Conservation (phyloP, 495 filamentous ascomycete species). For the Ascobolus immersus region DNA sequence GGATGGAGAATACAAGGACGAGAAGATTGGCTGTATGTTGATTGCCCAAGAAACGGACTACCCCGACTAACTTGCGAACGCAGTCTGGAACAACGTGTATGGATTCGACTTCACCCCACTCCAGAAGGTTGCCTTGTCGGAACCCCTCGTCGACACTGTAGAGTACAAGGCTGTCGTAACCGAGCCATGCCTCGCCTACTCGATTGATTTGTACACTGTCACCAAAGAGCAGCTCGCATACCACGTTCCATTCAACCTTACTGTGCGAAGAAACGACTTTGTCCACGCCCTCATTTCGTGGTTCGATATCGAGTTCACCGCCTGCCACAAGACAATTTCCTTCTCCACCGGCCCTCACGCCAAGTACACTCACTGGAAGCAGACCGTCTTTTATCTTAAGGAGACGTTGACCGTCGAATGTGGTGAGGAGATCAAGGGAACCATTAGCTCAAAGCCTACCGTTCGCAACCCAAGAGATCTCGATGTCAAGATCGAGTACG, state of each 20-base stretch:
- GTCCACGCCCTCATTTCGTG: slow-evolving; percentile 53
- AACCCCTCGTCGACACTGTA: slow-evolving; percentile 60
- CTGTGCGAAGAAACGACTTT: slow-evolving; percentile 26
- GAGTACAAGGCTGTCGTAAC: slow-evolving; percentile 57
- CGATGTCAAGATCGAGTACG: slow-evolving; percentile 70
- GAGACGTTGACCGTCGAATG: slow-evolving; percentile 65
- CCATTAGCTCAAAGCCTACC: slow-evolving; percentile 63
- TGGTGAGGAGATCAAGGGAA: slow-evolving; percentile 45
- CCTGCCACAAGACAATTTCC: slow-evolving; percentile 26
- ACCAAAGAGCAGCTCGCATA: slow-evolving; percentile 51
- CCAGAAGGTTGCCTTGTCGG: slow-evolving; percentile 56
- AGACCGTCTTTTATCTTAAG: slow-evolving; percentile 72
- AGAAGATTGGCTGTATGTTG: slow-evolving; percentile 43
- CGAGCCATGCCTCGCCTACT: slow-evolving; percentile 48
- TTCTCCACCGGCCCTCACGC: slow-evolving; percentile 76
- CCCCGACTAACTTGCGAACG: slow-evolving; percentile 1
- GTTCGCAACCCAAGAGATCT: slow-evolving; percentile 82
- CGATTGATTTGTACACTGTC: slow-evolving; percentile 62
- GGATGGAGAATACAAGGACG: slow-evolving; percentile 59
- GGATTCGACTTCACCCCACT: slow-evolving; percentile 90
- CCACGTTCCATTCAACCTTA: slow-evolving; percentile 32
- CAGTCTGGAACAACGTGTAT: slow-evolving; percentile 95
- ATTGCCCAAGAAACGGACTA: not conserved
- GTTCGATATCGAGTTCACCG: slow-evolving; percentile 59
- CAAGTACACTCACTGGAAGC: slow-evolving; percentile 88